These are phyloP conservation scores for Marchantia paleacea DNA, from an alignment of 225 moss, liverwort and hornwort genomes.

Conservation along the genomic window DNA sequence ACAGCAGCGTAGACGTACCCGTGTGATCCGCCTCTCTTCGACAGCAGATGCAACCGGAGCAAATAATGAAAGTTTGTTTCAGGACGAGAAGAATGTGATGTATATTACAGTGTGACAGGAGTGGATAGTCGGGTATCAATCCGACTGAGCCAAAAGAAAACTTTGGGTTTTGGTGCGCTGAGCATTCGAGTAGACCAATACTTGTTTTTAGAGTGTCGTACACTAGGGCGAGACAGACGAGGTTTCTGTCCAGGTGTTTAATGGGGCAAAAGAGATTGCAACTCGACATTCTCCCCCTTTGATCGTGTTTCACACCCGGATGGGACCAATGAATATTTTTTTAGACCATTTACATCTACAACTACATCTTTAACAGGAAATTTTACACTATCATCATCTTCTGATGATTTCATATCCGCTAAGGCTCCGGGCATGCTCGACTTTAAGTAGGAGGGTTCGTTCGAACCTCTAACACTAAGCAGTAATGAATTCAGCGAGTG, in stretches of 20 bases:
- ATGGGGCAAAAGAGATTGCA: constrained; percentile 51
- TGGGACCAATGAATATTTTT: constrained; percentile 42
- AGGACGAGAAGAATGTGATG: not conserved
- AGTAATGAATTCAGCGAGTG: constrained; percentile 10
- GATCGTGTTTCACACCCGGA: constrained; percentile 48
- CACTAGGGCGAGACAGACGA: not conserved
- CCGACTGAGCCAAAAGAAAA: not conserved
- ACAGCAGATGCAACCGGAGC: not conserved
- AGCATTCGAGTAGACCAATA: not conserved
- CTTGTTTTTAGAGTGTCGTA: not conserved
- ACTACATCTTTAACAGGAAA: constrained; percentile 56
- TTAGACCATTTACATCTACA: constrained; percentile 56
- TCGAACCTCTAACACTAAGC: not conserved
- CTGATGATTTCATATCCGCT: constrained; percentile 23
- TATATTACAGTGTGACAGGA: constrained; percentile 2
- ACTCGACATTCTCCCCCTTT: constrained; percentile 29
- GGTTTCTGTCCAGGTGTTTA: constrained; percentile 25
- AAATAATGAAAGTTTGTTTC: not conserved
- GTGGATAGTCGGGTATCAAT: not conserved
- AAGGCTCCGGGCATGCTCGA: not conserved
- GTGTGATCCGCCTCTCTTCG: constrained; percentile 13
- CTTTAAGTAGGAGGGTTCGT: not conserved
- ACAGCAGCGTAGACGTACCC: not conserved
- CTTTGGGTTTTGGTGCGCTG: not conserved
- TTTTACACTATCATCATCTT: constrained; percentile 33